Percentiles rank a stretch among this genome's conserved stretches.
Evolutionary conservation across 2,329 filamentous ascomycete genomes (phyloP).

Genomic region (Pseudocercospora pini-densiflorae): DNA sequence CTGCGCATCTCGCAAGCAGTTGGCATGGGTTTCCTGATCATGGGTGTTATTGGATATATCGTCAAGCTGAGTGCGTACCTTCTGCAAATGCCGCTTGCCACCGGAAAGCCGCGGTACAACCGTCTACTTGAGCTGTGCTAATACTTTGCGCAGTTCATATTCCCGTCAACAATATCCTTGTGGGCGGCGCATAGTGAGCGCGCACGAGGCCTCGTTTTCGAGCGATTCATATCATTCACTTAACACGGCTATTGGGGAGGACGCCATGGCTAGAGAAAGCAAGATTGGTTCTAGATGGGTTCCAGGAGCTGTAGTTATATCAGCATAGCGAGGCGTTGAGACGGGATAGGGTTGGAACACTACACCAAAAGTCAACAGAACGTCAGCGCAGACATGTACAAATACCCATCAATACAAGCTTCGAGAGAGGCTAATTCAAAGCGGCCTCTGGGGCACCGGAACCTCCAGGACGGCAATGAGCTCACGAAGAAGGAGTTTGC

Average conservation of each 20-base stretch:
- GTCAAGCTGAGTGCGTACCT: slow-evolving; percentile 67
- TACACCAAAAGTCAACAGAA: neutral
- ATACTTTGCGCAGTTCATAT: slow-evolving; percentile 60
- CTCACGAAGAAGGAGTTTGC: neutral
- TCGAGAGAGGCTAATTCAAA: slow-evolving; percentile 4
- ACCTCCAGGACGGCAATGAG: neutral
- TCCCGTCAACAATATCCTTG: slow-evolving; percentile 71
- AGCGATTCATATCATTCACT: neutral
- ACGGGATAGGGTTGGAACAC: neutral
- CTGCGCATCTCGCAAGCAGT: slow-evolving; percentile 67
- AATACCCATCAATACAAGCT: slow-evolving; percentile 5
- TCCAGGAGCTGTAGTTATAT: neutral
- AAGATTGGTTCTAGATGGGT: neutral
- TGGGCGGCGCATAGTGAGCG: slow-evolving; percentile 63
- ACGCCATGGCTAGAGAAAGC: neutral
- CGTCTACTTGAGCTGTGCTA: neutral
- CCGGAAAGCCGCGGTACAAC: too few species aligned
- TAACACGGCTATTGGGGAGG: neutral
- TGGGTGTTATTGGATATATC: slow-evolving; percentile 72
- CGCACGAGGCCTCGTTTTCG: neutral
- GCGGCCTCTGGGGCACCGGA: neutral
- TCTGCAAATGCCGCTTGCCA: neutral
- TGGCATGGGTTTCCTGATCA: slow-evolving; percentile 71
- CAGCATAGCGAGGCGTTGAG: slow-evolving; percentile 26
- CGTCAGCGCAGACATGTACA: slow-evolving; percentile 3